These are phyloP conservation scores for Paramecium octaurelia DNA, from an alignment of 73 alveolate genomes.

Conservation along the genomic window DNA sequence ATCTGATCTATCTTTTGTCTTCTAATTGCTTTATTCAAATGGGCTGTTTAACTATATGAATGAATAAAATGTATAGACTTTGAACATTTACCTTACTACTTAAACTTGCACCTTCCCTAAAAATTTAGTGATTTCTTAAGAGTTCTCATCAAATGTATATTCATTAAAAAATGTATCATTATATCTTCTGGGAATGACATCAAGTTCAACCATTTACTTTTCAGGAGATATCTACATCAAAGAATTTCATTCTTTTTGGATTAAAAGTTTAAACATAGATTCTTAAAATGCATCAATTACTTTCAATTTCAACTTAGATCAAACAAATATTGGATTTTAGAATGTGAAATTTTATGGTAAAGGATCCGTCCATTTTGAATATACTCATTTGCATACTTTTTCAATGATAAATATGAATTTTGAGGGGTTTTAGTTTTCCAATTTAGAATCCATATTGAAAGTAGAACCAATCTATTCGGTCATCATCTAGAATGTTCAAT, in stretches of 20 bases:
- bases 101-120: background rate
- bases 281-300: background rate
- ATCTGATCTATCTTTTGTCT: background rate
- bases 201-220: background rate
- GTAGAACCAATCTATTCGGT: background rate
- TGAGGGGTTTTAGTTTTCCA: background rate
- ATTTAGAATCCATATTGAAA: background rate
- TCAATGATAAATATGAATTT: background rate
- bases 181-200: background rate
- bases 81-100: background rate
- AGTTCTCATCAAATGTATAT: background rate
- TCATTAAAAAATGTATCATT: background rate
- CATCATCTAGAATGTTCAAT: background rate
- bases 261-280: background rate
- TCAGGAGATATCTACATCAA: background rate
- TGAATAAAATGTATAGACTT: background rate
- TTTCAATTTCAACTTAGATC: background rate
- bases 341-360: background rate
- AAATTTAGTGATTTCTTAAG: background rate
- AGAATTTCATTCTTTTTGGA: background rate
- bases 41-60: background rate
- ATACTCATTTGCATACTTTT: background rate
- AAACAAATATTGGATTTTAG: background rate
- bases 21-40: background rate
- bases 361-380: background rate